Base-by-base conservation (phyloP, 192 early-diverging fungal species). In the Dimargaris xerosporica region DNA sequence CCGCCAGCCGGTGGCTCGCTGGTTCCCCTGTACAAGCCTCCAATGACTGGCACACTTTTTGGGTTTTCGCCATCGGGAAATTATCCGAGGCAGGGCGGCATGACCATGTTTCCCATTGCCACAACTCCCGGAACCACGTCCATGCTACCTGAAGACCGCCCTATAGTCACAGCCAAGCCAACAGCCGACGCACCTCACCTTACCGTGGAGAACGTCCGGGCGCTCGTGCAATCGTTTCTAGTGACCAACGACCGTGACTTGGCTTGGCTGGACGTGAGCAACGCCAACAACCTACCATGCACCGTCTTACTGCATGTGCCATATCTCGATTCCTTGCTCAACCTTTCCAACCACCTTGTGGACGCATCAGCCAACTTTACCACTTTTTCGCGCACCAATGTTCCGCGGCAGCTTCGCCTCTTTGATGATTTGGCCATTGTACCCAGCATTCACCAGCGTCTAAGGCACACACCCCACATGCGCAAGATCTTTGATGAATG, bases 281-380 rank as follows among this genome's bases (percentile, higher is more conserved):
- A 53, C 7, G 7, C n/a, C n/a, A n/a, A 10, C n/a, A 7, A 39
- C 34, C 54, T 56, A 6, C 13, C 11, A 7, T 29, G 25, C 7
- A 29, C 31, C 4, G 54, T 56, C 31, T 11, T 56, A 29, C 30
- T 56, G 54, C n/a, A 56, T 29, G 28, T 56, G 12, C 54, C 54
- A 25, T 56, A 9, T 16, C 34, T 56, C 9, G 54, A 56, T n/a
- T 21, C 31, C 26, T 21, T 25, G 4, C 28, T 56, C 5, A n/a
- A n/a, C 13, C 5, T 41, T 41, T 29, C 23, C 54, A 5, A 56
- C 25, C 5, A 11, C 5, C 34, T 56, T 13, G 54, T 25, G 12
- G 10, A 25, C 5, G 12, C 23, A 29, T 29, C 5, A 9, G 6
- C 31, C 54, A 56, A 25, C n/a, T n/a, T n/a, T n/a, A n/a, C n/a